Conservation (phyloP, 2,329 filamentous ascomycete genomes). For the Fusarium sarcochroum region DNA sequence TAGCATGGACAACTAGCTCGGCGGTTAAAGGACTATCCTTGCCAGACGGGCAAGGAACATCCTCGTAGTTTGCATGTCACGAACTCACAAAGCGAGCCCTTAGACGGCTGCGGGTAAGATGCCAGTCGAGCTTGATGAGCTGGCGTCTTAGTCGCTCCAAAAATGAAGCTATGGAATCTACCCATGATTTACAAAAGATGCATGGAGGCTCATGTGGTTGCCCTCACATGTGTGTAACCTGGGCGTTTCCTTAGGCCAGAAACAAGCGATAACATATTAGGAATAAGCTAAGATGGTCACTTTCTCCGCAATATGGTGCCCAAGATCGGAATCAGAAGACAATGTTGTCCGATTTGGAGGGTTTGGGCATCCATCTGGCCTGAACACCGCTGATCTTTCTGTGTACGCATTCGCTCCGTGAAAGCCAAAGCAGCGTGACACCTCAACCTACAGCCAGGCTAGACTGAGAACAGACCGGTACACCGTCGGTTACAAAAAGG, state of each 20-base stretch:
- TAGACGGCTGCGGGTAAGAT: constrained; percentile 16
- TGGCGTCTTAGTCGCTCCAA: constrained; percentile 25
- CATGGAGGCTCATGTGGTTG: constrained; percentile 35
- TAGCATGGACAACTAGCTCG: constrained; percentile 39
- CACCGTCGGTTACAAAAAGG: constrained; percentile 2
- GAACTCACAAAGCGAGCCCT: constrained; percentile 14
- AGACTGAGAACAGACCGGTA: constrained; percentile 16
- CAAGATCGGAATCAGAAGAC: constrained; percentile 4
- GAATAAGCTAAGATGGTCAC: constrained; percentile 6
- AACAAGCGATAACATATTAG: neutral
- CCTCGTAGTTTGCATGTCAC: constrained; percentile 28
- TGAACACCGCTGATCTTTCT: constrained; percentile 30
- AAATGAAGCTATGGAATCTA: constrained; percentile 13
- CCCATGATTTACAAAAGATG: constrained; percentile 1
- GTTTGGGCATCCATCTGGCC: constrained; percentile 32
- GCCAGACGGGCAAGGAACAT: constrained; percentile 29
- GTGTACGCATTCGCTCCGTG: constrained; percentile 8
- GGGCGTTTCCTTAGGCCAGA: constrained; percentile 2
- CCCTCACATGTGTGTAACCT: constrained; percentile 14
- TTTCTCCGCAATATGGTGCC: constrained; percentile 14
- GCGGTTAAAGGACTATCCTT: constrained; percentile 36
- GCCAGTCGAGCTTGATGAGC: constrained; percentile 32
- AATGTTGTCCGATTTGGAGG: constrained; percentile 13
- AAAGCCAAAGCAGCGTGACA: constrained; percentile 17
- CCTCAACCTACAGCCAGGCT: constrained; percentile 14